These are phyloP conservation scores for Harringtonia aguacate DNA, from an alignment of 2,329 filamentous ascomycete genomes.

Conservation along the genomic window DNA sequence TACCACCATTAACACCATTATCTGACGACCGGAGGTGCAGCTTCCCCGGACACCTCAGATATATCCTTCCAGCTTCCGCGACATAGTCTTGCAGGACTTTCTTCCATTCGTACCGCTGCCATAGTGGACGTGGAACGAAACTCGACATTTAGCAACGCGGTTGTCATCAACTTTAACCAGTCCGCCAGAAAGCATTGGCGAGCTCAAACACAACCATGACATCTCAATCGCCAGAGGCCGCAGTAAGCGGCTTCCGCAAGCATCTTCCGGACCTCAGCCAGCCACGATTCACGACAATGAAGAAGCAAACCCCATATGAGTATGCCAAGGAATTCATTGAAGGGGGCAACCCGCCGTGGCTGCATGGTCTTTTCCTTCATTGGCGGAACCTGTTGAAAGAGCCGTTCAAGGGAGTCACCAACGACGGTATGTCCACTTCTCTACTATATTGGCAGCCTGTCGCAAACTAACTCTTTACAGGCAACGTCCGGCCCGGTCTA, in stretches of 20 bases:
- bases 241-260: conserved; percentile 26
- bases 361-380: conserved; percentile 49
- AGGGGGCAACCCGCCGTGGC: conserved; percentile 52
- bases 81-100: no score
- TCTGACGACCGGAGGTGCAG: no score
- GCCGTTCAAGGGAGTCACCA: conserved; percentile 61
- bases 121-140: no score
- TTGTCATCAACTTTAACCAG: no score
- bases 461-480: conserved; percentile 18
- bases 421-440: conserved; percentile 38
- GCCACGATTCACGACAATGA: conserved; percentile 52
- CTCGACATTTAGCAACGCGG: no score
- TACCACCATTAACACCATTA: no score
- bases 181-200: no score
- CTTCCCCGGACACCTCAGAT: no score
- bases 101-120: no score
- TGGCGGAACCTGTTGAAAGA: conserved; percentile 50
- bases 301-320: conserved; percentile 49
- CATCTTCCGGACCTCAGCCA: conserved; percentile 51
- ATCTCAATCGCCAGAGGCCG: not conserved
- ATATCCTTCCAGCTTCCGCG: no score
- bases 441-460: not conserved
- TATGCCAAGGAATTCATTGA: conserved; percentile 53
- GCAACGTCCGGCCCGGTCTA: conserved; percentile 38
- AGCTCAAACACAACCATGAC: not conserved